A percentile compares a stretch with the other conserved stretches of the same genome.
Evolutionary conservation across 257 asterid species (phyloP).

Genomic region (Fraxinus pennsylvanica): DNA sequence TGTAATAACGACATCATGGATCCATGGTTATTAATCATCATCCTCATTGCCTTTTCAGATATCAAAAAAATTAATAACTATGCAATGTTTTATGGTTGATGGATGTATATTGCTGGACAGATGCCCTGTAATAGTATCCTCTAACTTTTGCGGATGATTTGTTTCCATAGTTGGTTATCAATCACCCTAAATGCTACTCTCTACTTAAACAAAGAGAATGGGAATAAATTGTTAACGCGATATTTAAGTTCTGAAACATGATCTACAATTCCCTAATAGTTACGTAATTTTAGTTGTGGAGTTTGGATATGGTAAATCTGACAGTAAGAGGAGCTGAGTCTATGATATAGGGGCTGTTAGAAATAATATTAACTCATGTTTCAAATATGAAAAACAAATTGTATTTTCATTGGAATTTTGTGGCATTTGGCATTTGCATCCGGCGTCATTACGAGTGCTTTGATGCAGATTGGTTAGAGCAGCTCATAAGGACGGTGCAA

Average conservation of each 20-base stretch:
- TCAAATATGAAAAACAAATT: neutral
- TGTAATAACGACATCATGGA: neutral
- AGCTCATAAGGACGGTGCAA: slow-evolving; percentile 89
- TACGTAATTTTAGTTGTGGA: neutral
- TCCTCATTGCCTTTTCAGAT: neutral
- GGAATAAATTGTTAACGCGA: neutral
- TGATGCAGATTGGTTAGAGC: slow-evolving; percentile 81
- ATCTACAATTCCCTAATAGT: neutral
- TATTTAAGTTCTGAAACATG: neutral
- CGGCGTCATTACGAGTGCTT: slow-evolving; percentile 9
- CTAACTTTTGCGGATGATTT: neutral
- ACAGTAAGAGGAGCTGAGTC: slow-evolving; percentile 3
- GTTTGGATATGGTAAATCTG: neutral
- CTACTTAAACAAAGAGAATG: neutral
- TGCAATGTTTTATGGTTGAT: neutral
- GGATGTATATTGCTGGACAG: slow-evolving; percentile 3
- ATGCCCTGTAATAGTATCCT: neutral
- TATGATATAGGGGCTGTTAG: slow-evolving; percentile 9
- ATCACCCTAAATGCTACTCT: neutral
- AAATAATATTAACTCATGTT: slow-evolving; percentile 4
- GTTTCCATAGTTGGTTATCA: neutral
- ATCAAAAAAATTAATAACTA: neutral
- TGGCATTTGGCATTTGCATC: slow-evolving; percentile 16
- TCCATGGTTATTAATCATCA: slow-evolving; percentile 2
- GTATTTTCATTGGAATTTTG: neutral